These are phyloP conservation scores for Mycena sanguinolenta DNA, from an alignment of 768 basidiomycete species.

Conservation along the genomic window DNA sequence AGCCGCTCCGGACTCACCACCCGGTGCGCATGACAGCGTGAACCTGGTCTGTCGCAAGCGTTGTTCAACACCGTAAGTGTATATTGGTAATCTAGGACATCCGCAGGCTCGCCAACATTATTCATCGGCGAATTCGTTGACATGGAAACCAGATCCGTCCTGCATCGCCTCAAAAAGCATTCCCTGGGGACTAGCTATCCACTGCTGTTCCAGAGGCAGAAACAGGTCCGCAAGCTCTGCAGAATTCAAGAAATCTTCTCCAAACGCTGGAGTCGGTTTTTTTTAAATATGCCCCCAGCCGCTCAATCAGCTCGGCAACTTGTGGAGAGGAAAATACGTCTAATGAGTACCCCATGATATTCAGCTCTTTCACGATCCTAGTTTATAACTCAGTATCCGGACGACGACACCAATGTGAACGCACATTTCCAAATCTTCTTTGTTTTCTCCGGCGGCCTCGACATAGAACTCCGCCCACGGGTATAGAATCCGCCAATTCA, in stretches of 20 bases:
- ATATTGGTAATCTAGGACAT: too few relatives aligned
- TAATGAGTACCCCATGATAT: conserved; percentile 9
- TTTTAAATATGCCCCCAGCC: background rate
- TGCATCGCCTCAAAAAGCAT: background rate
- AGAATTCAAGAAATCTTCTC: background rate
- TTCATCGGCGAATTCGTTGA: background rate
- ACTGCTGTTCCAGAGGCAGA: background rate
- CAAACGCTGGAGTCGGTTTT: background rate
- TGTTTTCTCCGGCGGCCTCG: background rate
- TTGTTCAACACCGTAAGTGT: too few relatives aligned
- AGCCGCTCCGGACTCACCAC: too few relatives aligned
- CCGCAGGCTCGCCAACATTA: background rate
- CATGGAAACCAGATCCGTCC: background rate
- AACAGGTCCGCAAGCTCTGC: background rate
- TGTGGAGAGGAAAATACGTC: background rate
- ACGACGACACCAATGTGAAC: background rate
- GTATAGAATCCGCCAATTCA: background rate
- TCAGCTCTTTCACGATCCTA: conserved; percentile 10
- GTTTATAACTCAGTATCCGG: background rate
- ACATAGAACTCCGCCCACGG: conserved; percentile 12
- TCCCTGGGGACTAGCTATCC: background rate
- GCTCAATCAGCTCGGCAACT: background rate
- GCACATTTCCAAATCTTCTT: conserved; percentile 4
- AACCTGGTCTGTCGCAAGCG: too few relatives aligned
- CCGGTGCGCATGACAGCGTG: too few relatives aligned